phyloP scores from a whole-genome alignment of 2,329 filamentous ascomycete genomes.

The Trichoderma sp. region DNA sequence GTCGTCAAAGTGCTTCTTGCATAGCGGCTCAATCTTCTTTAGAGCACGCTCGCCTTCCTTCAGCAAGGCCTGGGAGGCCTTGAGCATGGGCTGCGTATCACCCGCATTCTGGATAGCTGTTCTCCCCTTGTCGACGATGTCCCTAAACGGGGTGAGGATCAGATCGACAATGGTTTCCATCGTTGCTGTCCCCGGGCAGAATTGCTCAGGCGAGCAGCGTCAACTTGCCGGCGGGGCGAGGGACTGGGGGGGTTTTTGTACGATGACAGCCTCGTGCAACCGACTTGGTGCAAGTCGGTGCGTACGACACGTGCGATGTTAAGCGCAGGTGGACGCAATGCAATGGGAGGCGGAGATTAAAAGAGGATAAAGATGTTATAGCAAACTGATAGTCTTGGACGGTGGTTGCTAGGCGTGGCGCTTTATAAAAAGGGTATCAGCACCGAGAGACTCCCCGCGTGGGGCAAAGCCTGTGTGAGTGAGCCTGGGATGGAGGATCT shows the following conservation, averaged over 20 bases:
- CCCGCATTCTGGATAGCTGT: constrained; percentile 47
- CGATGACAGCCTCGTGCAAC: not conserved
- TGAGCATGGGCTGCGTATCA: constrained; percentile 45
- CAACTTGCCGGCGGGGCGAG: constrained; percentile 5
- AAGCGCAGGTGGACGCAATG: not conserved
- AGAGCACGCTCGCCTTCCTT: constrained; percentile 50
- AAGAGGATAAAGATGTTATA: constrained; percentile 14
- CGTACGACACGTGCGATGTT: constrained; percentile 5
- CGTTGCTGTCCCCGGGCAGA: not conserved
- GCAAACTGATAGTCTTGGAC: constrained; percentile 1
- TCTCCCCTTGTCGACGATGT: constrained; percentile 52
- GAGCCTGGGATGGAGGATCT: not conserved
- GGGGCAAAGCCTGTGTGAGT: not conserved
- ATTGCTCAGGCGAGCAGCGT: not conserved
- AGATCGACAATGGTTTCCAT: constrained; percentile 45
- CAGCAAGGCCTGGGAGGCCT: constrained; percentile 46
- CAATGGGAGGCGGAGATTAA: constrained; percentile 6
- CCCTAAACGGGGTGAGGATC: constrained; percentile 50
- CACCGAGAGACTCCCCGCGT: constrained; percentile 1
- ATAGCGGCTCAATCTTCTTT: constrained; percentile 51
- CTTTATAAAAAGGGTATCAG: not conserved
- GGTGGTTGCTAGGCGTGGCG: constrained; percentile 10
- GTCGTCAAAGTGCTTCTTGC: constrained; percentile 46
- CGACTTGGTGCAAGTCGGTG: not conserved
- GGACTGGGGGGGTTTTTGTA: constrained; percentile 5